A percentile compares a stretch with the other conserved stretches of the same genome.
phyloP scores from a whole-genome alignment of 2,329 filamentous ascomycete genomes.

The Cadophora luteo-olivacea region DNA sequence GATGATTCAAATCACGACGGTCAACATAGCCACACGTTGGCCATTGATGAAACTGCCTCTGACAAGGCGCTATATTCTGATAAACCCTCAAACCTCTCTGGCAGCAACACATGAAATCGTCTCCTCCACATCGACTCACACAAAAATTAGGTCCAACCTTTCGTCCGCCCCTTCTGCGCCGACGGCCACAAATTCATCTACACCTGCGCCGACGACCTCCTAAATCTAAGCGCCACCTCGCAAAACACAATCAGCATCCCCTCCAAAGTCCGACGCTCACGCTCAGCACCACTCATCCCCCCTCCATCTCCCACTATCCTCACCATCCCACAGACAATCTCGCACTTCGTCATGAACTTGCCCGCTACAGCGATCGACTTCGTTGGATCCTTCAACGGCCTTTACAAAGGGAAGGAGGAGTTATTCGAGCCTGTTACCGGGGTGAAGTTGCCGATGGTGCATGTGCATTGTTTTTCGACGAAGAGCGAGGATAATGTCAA shows the following conservation, averaged over 20 bases:
- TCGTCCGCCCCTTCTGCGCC: slow-evolving; percentile 79
- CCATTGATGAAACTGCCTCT: slow-evolving; percentile 80
- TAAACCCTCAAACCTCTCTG: too few relatives aligned
- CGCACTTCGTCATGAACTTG: slow-evolving; percentile 98
- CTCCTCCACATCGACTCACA: slow-evolving; percentile 11
- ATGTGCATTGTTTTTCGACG: slow-evolving; percentile 92
- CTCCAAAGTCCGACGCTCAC: slow-evolving; percentile 47
- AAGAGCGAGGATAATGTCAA: slow-evolving; percentile 78
- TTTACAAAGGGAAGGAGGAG: slow-evolving; percentile 75
- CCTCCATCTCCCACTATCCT: slow-evolving; percentile 50
- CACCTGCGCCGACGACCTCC: slow-evolving; percentile 66
- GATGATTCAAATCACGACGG: slow-evolving; percentile 86
- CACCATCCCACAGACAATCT: slow-evolving; percentile 74
- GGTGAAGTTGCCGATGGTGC: slow-evolving; percentile 76
- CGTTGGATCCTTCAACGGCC: slow-evolving; percentile 74
- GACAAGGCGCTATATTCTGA: slow-evolving; percentile 63
- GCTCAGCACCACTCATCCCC: slow-evolving; percentile 40
- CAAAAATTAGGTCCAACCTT: slow-evolving; percentile 62
- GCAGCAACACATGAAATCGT: too few relatives aligned
- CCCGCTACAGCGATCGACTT: slow-evolving; percentile 90
- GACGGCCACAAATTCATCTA: slow-evolving; percentile 86
- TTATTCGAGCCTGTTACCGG: slow-evolving; percentile 68
- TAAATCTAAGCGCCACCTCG: slow-evolving; percentile 54
- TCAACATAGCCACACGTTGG: slow-evolving; percentile 76
- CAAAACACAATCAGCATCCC: slow-evolving; percentile 61